These are phyloP conservation scores for Phytophthora fragariaefolia DNA, from an alignment of 352 stramenopile genomes.

Conservation along the genomic window DNA sequence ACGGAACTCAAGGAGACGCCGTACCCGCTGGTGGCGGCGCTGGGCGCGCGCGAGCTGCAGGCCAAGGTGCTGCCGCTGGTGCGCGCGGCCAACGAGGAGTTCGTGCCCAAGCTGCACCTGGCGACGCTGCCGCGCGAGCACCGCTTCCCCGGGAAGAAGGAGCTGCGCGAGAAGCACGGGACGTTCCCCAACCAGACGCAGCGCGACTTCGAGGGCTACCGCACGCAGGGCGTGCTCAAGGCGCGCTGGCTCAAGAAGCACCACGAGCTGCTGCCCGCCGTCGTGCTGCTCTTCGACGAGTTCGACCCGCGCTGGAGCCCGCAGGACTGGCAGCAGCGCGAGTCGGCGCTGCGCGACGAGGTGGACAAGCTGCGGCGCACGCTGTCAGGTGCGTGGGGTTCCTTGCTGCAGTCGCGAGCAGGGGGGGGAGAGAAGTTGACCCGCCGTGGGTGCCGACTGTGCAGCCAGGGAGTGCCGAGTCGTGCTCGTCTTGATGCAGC, in stretches of 20 bases:
- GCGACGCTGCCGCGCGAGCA: conserved; percentile 73
- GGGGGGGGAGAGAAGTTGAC: no score
- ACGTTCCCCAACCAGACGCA: conserved; percentile 87
- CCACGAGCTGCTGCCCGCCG: conserved; percentile 79
- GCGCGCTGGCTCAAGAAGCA: conserved; percentile 88
- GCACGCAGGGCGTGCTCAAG: conserved; percentile 78
- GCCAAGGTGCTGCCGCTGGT: conserved; percentile 71
- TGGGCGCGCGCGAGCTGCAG: conserved; percentile 81
- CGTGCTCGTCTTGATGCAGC: conserved; percentile 81
- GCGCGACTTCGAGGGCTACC: conserved; percentile 82
- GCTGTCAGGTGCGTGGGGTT: conserved; percentile 53
- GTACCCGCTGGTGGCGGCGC: conserved; percentile 82
- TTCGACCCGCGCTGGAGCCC: conserved; percentile 81
- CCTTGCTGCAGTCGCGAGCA: no score
- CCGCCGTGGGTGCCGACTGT: neutral
- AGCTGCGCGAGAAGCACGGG: conserved; percentile 84
- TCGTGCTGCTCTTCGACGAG: conserved; percentile 85
- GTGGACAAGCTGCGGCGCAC: conserved; percentile 74
- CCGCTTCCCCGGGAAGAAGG: conserved; percentile 84
- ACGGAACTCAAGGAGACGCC: conserved; percentile 88
- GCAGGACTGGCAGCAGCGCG: conserved; percentile 74
- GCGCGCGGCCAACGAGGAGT: conserved; percentile 83
- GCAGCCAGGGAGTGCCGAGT: conserved; percentile 77
- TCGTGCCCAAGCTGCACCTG: conserved; percentile 82
- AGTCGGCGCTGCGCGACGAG: conserved; percentile 74